Evolutionary conservation across 129 eudicot genomes (phyloP).

Genomic region (Chrysanthemum makinoi): DNA sequence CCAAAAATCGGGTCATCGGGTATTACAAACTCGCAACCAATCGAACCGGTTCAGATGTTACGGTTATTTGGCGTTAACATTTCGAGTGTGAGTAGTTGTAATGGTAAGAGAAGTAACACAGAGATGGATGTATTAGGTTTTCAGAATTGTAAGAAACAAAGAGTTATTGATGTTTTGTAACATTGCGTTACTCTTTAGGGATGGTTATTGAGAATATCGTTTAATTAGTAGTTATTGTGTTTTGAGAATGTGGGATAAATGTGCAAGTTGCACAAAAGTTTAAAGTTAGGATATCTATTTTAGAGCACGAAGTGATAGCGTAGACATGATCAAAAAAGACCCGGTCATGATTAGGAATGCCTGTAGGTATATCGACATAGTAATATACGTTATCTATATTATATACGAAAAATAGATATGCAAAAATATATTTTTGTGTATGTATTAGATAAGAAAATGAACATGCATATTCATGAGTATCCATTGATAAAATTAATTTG

Average conservation of each 20-base stretch:
- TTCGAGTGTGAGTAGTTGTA: slow-evolving; percentile 42
- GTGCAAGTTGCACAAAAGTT: slow-evolving; percentile 18
- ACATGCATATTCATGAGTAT: slow-evolving; percentile 11
- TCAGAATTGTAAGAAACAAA: slow-evolving; percentile 62
- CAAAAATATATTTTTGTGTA: background rate
- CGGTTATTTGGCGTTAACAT: slow-evolving; percentile 83
- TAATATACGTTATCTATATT: background rate
- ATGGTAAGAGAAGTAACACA: slow-evolving; percentile 42
- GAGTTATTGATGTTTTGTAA: slow-evolving; percentile 54
- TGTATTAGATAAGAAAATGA: background rate
- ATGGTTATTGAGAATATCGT: background rate
- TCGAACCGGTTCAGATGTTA: slow-evolving; percentile 52
- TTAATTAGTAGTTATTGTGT: slow-evolving; percentile 4
- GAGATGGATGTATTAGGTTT: slow-evolving; percentile 55
- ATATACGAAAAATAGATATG: background rate
- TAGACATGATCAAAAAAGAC: too few species aligned
- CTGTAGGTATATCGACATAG: too few species aligned
- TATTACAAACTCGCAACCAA: slow-evolving; percentile 4
- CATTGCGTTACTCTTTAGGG: slow-evolving; percentile 24
- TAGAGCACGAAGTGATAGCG: too few species aligned
- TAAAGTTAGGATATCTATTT: background rate
- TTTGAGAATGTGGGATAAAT: slow-evolving; percentile 10
- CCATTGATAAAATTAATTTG: background rate
- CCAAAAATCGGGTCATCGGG: slow-evolving; percentile 29
- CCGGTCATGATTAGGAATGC: too few species aligned